Evolutionary conservation across 2,329 filamentous ascomycete genomes (phyloP), one percentile per base, ranked within the genome.

Genomic region (Herpomyces periplanetae): DNA sequence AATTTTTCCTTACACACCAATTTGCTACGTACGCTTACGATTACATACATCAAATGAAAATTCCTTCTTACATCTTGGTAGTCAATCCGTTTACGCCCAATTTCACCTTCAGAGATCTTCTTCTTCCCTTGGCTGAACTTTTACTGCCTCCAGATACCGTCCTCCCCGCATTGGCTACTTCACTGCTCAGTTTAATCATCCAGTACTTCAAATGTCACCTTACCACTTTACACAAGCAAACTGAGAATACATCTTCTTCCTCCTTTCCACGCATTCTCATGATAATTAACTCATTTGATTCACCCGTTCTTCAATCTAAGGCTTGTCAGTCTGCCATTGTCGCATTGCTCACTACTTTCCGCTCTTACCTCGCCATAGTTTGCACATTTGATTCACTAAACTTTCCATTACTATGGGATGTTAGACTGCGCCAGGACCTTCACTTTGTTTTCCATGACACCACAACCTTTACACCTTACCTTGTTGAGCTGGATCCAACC

Each of bases 381-480:
- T 65, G 62, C 28, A 84, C 71, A 1, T 63, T 62, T 21, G 75
- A 91, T 38, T 71, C 68, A 5, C 69, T 73, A 4, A 68, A 65
- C 30, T 87, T 87, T 31, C 44, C 68, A 1, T 41, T 88, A 1
- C 49, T 91, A 19, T 96, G 75, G 73, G 71, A 88, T 38, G 60
- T 66, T 20, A 60, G 59, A 21, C 47, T 73, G n/a, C 61, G 65
- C 17, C 61, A 68, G 8, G 54, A 64, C 11, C 68, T 73, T 38
- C 64, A 65, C 34, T 73, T 88, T 28, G 44, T 69, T 11, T 88
- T 84, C 38, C 80, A 96, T 41, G 73, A 96, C 40, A 63, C 63
- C 30, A 91, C 80, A 1, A 91, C 80, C 0, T 88, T 87, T 32
- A 47, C 52, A 1, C 49, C 66, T 1, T 68, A 65, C 28, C 5